Percentiles rank a stretch among this genome's conserved stretches.
Conservation (phyloP, 2,329 filamentous ascomycete species). For the Monosporascus sp. region DNA sequence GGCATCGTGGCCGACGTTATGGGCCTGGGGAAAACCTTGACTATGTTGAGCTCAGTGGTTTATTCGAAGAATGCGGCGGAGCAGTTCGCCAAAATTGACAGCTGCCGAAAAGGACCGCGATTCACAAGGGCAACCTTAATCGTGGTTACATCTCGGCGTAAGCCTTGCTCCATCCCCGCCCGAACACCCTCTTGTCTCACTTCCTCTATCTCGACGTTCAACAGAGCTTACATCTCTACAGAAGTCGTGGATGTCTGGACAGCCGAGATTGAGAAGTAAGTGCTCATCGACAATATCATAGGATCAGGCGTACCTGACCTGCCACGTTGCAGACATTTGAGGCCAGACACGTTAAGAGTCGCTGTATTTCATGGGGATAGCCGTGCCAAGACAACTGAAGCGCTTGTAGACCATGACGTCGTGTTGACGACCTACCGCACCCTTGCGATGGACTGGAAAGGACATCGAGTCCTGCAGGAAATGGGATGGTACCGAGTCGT, state of each 20-base stretch:
- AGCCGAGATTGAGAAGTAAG: neutral
- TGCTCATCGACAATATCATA: neutral
- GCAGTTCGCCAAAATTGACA: no score
- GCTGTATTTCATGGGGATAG: neutral
- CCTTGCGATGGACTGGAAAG: neutral
- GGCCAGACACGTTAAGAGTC: no score
- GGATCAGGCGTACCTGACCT: neutral
- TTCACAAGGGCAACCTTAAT: no score
- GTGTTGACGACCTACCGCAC: constrained; percentile 3
- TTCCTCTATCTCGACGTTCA: neutral
- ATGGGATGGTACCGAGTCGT: neutral
- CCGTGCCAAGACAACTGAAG: neutral
- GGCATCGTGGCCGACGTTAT: constrained; percentile 2
- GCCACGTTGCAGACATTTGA: no score
- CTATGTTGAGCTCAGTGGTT: neutral
- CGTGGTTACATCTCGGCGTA: no score
- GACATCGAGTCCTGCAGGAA: neutral
- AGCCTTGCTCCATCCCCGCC: no score
- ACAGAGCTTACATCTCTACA: neutral
- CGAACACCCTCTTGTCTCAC: no score
- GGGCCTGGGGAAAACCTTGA: constrained; percentile 2
- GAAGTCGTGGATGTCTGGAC: neutral
- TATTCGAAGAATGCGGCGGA: neutral
- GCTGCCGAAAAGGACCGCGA: no score
- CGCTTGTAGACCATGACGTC: constrained; percentile 1